phyloP scores from a whole-genome alignment of 352 stramenopile genomes.

The Phytophthora parvispora region DNA sequence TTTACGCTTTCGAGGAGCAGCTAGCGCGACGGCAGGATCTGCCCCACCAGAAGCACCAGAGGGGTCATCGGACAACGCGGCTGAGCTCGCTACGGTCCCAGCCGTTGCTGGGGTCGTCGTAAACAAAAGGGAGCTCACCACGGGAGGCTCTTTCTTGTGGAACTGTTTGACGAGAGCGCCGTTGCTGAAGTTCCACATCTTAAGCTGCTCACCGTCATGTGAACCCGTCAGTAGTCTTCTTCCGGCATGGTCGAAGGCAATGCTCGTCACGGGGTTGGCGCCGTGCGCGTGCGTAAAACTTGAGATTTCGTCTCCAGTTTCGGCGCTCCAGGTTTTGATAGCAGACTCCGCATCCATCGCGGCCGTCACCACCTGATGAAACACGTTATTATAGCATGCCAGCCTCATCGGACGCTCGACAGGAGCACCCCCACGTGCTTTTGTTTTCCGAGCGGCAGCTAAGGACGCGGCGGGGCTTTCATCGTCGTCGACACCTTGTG shows the following conservation, averaged over 20 bases:
- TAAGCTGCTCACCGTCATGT: conserved; percentile 80
- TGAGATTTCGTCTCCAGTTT: conserved; percentile 87
- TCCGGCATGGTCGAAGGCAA: conserved; percentile 86
- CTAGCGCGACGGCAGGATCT: conserved; percentile 5
- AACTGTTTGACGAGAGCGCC: conserved; percentile 88
- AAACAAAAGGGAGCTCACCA: conserved; percentile 31
- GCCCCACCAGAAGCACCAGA: conserved; percentile 1
- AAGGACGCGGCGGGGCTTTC: conserved; percentile 32
- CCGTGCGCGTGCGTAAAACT: conserved; percentile 81
- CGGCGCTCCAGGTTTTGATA: conserved; percentile 89
- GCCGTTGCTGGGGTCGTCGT: conserved; percentile 30
- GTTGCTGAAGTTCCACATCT: conserved; percentile 94
- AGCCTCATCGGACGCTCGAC: conserved; percentile 53
- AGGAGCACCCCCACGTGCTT: conserved; percentile 10
- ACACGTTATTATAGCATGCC: conserved; percentile 83
- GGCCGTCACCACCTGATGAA: conserved; percentile 87
- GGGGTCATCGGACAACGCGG: conserved; percentile 16
- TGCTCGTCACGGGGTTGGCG: conserved; percentile 77
- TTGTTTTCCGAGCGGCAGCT: conserved; percentile 5
- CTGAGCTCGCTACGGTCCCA: conserved; percentile 24
- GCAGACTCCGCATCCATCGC: conserved; percentile 79
- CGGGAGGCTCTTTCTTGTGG: conserved; percentile 62
- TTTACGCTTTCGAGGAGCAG: conserved; percentile 48
- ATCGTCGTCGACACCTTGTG: conserved; percentile 51
- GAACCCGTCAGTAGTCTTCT: conserved; percentile 83